phyloP scores from a whole-genome alignment of 805 yeast genomes.

The Saccharomycopsis sp. region DNA sequence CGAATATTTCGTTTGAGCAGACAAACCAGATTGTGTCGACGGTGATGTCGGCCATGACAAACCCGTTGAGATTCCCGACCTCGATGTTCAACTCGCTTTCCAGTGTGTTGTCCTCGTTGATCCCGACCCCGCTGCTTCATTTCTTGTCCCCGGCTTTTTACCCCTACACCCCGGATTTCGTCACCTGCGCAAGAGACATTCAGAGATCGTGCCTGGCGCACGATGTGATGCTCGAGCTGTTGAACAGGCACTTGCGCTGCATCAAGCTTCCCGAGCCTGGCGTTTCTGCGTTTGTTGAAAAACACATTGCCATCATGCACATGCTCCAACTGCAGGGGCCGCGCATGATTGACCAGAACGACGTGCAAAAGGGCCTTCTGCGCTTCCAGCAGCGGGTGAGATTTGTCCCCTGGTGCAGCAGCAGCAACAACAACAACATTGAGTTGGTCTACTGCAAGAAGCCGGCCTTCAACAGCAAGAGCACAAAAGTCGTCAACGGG shows the following conservation, averaged over 20 bases:
- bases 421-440: too few species aligned
- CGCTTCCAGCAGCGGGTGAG: conserved; percentile 58
- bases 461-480: conserved; percentile 29
- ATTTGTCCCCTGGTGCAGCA: conserved; percentile 75
- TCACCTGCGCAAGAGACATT: conserved; percentile 47
- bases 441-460: conserved; percentile 70
- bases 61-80: conserved; percentile 84
- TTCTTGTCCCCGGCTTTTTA: conserved; percentile 65
- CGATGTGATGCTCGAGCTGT: conserved; percentile 74
- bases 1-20: conserved; percentile 61
- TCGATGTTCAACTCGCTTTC: conserved; percentile 83
- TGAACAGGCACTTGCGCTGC: conserved; percentile 73
- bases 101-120: conserved; percentile 68
- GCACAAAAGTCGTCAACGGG: conserved; percentile 47
- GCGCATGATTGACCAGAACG: conserved; percentile 56
- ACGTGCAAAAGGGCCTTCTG: conserved; percentile 56
- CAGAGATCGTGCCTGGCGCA: conserved; percentile 71
- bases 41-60: conserved; percentile 75
- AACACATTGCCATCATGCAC: conserved; percentile 64
- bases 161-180: conserved; percentile 66
- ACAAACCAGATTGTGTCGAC: conserved; percentile 81
- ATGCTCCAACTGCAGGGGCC: conserved; percentile 42
- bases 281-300: conserved; percentile 31
- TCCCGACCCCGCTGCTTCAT: conserved; percentile 81
- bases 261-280: conserved; percentile 38